A percentile compares a stretch with the other conserved stretches of the same genome.
Conservation (phyloP, 148 eudicot genomes). For the Gaultheria prostrata region DNA sequence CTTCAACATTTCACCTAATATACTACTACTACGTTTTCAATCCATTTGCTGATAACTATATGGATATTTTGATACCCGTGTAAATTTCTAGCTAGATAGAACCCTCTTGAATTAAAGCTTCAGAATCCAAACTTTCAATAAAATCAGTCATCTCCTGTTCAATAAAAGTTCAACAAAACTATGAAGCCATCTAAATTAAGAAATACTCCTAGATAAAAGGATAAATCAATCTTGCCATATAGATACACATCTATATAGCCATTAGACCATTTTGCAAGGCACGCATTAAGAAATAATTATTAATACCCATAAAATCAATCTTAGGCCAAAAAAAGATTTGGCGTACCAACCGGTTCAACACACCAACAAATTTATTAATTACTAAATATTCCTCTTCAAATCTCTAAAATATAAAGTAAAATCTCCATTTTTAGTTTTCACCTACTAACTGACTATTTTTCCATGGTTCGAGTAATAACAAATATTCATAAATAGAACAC, state of each 20-base stretch:
- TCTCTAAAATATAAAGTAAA: not conserved
- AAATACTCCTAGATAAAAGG: not conserved
- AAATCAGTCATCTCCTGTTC: conserved; percentile 11
- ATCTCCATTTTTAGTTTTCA: not conserved
- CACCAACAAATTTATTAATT: not conserved
- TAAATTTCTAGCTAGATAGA: not conserved
- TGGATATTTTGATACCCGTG: not conserved
- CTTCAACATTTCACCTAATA: conserved; percentile 48
- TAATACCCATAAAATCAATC: not conserved
- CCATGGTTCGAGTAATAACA: not conserved
- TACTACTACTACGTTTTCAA: conserved; percentile 15
- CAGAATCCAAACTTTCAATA: conserved; percentile 1
- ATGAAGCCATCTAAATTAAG: not conserved
- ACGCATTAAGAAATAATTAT: not conserved
- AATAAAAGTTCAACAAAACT: conserved; percentile 1
- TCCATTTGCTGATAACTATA: conserved; percentile 17
- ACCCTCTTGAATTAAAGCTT: not conserved
- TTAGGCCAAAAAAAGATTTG: not conserved
- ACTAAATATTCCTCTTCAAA: not conserved
- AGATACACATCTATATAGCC: not conserved
- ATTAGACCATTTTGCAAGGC: not conserved
- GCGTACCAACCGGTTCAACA: not conserved
- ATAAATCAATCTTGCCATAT: not conserved
- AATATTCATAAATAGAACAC: not conserved
- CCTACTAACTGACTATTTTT: not conserved